A percentile compares a stretch with the other conserved stretches of the same genome.
phyloP scores from a whole-genome alignment of 2,329 filamentous ascomycete genomes.

The Epicoccum sorghinum region DNA sequence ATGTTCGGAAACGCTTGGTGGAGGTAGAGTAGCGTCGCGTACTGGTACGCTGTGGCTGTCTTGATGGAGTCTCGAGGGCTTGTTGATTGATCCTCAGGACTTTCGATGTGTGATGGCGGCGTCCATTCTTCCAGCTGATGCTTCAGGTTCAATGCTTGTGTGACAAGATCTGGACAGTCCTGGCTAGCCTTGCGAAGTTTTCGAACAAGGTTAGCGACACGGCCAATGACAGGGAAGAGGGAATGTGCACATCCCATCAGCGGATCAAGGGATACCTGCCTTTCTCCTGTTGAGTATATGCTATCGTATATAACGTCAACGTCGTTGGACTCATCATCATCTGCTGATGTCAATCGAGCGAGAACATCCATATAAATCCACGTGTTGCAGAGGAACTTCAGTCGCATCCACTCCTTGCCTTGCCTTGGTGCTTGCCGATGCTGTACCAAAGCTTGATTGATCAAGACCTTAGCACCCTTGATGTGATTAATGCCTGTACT shows the following conservation, averaged over 20 bases:
- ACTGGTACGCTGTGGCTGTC: slow-evolving; percentile 71
- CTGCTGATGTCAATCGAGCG: slow-evolving; percentile 68
- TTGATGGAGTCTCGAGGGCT: slow-evolving; percentile 69
- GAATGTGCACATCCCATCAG: slow-evolving; percentile 72
- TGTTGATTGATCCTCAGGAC: slow-evolving; percentile 67
- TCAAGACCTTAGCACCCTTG: slow-evolving; percentile 68
- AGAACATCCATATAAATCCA: slow-evolving; percentile 79
- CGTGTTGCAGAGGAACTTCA: slow-evolving; percentile 72
- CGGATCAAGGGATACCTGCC: slow-evolving; percentile 67
- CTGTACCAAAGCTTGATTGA: slow-evolving; percentile 63
- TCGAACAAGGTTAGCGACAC: slow-evolving; percentile 69
- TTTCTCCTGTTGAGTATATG: slow-evolving; percentile 39
- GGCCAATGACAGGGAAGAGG: slow-evolving; percentile 71
- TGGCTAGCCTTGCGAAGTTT: slow-evolving; percentile 61
- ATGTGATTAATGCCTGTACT: slow-evolving; percentile 73
- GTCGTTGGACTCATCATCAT: slow-evolving; percentile 62
- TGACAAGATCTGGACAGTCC: slow-evolving; percentile 67
- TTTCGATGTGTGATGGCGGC: slow-evolving; percentile 63
- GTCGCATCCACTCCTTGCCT: slow-evolving; percentile 54
- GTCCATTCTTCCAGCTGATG: slow-evolving; percentile 66
- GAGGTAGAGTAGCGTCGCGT: slow-evolving; percentile 69
- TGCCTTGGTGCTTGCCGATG: slow-evolving; percentile 50
- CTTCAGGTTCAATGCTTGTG: slow-evolving; percentile 67
- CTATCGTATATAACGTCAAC: slow-evolving; percentile 52
- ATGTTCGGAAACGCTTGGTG: slow-evolving; percentile 73